Base-by-base conservation (phyloP, 441 rosid species). In the Gossypium trilobum region DNA sequence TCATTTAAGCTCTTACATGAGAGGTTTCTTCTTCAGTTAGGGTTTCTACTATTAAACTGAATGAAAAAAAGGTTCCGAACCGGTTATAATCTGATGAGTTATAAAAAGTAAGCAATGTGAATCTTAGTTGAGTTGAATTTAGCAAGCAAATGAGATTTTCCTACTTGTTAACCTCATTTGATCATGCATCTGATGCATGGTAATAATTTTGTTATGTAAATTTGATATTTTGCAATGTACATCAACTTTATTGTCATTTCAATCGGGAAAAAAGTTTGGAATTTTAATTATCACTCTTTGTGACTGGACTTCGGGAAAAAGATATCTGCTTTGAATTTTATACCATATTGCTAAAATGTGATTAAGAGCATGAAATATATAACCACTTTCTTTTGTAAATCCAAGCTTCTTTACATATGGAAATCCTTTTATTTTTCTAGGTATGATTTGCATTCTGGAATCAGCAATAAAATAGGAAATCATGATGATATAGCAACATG, bases 401-500 rank as follows among this genome's bases (percentile, higher is more conserved):
- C 29, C 56, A 14, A 57, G 44, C 23, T n/a, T 17, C 0, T 7
- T 39, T 60, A 52, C 19, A 52, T 52, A 2, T 52, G 57, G 57
- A 16, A 16, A 52, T 52, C 57, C 57, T 5, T 60, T 9, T 19
- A 33, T 0, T 6, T 70, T 82, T 55, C 61, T 63, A 91, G 98
- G 87, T 88, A 79, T 56, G 88, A 91, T 78, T 82, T 93, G 81
- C 73, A 84, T 69, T 79, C 78, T 0, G 91, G 88, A 80, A 74
- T 73, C 61, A 72, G 17, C 62, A 80, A 77, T 22, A 64, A 62
- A 2, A 52, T 87, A 68, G 98, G 98, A 67, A 82, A 74, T 50
- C 98, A 91, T 83, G 82, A 75, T 42, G 92, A 87, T 74, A 71
- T 88, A 63, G 94, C 91, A 52, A 87, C 88, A 14, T 86, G 88